phyloP scores from a whole-genome alignment of 768 basidiomycete genomes.

The Pulveroboletus sp. region DNA sequence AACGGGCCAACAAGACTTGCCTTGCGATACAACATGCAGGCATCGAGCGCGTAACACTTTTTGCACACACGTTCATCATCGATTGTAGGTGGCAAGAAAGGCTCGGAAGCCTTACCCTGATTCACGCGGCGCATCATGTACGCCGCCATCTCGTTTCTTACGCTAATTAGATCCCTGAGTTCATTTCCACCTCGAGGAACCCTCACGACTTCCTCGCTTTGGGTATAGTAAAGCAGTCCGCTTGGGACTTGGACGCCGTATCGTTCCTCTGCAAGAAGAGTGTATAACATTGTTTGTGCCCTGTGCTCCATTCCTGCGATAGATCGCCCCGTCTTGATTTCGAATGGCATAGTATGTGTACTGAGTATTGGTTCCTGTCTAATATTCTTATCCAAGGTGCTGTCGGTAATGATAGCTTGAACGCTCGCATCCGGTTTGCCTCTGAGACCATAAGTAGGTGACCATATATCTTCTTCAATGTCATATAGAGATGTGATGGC shows the following conservation, averaged over 20 bases:
- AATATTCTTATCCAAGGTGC: slow-evolving; percentile 21
- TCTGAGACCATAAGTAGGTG: slow-evolving; percentile 89
- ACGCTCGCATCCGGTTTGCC: slow-evolving; percentile 95
- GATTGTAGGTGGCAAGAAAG: slow-evolving; percentile 82
- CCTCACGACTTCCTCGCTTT: slow-evolving; percentile 78
- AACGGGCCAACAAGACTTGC: slow-evolving; percentile 31
- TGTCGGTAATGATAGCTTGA: slow-evolving; percentile 56
- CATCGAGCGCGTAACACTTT: slow-evolving; percentile 76
- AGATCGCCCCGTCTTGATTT: slow-evolving; percentile 91
- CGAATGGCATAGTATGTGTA: slow-evolving; percentile 61
- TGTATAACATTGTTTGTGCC: slow-evolving; percentile 97
- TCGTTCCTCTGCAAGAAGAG: slow-evolving; percentile 84
- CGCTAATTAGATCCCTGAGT: slow-evolving; percentile 72
- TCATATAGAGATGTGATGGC: slow-evolving; percentile 77
- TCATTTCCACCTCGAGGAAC: slow-evolving; percentile 82
- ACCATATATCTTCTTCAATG: slow-evolving; percentile 97
- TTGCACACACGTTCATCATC: slow-evolving; percentile 77
- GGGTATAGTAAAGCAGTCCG: slow-evolving; percentile 92
- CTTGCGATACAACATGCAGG: slow-evolving; percentile 93
- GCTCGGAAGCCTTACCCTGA: slow-evolving; percentile 31
- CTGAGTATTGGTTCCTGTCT: slow-evolving; percentile 20
- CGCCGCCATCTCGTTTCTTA: slow-evolving; percentile 79
- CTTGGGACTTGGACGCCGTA: slow-evolving; percentile 77
- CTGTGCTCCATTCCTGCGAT: slow-evolving; percentile 84
- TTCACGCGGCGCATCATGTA: slow-evolving; percentile 58